Conservation (phyloP, 2,329 filamentous ascomycete genomes). For the Fusarium sp. region DNA sequence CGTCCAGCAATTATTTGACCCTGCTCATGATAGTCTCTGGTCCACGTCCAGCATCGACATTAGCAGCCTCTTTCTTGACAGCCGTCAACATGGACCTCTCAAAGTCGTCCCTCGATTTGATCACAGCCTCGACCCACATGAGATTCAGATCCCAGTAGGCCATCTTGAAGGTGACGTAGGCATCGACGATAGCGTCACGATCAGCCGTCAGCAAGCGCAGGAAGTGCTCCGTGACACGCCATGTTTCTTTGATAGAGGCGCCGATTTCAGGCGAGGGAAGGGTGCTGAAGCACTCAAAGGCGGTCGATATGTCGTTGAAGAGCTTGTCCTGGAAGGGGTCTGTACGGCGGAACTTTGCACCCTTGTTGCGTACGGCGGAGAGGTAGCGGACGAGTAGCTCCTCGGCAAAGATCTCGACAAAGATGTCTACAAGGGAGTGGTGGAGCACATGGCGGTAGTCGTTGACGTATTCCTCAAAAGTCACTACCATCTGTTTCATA, state of each 20-base stretch:
- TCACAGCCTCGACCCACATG: constrained; percentile 92
- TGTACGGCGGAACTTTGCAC: constrained; percentile 83
- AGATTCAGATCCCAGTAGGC: constrained; percentile 95
- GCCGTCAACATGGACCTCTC: constrained; percentile 88
- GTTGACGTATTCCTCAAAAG: constrained; percentile 91
- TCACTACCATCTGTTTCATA: constrained; percentile 93
- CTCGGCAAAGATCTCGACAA: constrained; percentile 92
- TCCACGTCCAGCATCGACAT: constrained; percentile 81
- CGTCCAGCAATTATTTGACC: constrained; percentile 68
- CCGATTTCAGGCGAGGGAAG: constrained; percentile 75
- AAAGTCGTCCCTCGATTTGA: constrained; percentile 90
- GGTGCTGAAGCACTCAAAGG: constrained; percentile 86
- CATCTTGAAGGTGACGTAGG: constrained; percentile 84
- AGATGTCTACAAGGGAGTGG: constrained; percentile 86
- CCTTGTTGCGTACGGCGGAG: constrained; percentile 84
- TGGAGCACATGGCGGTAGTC: constrained; percentile 89
- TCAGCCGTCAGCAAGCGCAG: constrained; percentile 81
- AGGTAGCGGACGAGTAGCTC: constrained; percentile 90
- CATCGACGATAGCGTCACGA: constrained; percentile 74
- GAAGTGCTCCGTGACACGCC: constrained; percentile 89
- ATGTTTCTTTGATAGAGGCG: constrained; percentile 84
- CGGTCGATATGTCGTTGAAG: constrained; percentile 88
- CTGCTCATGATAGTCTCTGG: constrained; percentile 94
- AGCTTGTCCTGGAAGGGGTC: constrained; percentile 94
- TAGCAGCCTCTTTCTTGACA: constrained; percentile 88